A percentile compares a stretch with the other conserved stretches of the same genome.
Evolutionary conservation across 2,329 filamentous ascomycete genomes (phyloP).

Genomic region (Didymella keratinophila): DNA sequence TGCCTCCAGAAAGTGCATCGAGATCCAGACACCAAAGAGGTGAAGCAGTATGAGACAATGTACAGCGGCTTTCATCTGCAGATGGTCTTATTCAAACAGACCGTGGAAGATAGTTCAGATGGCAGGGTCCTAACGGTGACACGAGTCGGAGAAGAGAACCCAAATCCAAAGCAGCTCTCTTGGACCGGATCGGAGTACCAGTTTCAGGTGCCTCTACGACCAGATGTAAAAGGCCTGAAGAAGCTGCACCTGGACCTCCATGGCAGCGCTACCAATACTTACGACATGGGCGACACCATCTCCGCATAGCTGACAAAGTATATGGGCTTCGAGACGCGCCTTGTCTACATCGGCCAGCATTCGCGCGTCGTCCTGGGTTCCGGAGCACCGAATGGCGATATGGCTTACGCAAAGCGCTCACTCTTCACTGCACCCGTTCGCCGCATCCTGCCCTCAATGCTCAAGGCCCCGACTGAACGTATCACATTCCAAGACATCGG

Average conservation of each 20-base stretch:
- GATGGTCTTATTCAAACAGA: constrained; percentile 24
- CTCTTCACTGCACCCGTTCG: constrained; percentile 44
- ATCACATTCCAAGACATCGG: constrained; percentile 31
- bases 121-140: constrained; percentile 14
- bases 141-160: constrained; percentile 18
- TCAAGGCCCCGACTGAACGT: constrained; percentile 48
- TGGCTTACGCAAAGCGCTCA: constrained; percentile 18
- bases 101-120: constrained; percentile 9
- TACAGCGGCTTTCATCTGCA: constrained; percentile 27
- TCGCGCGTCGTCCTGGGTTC: constrained; percentile 69
- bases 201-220: constrained; percentile 60
- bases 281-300: constrained; percentile 66
- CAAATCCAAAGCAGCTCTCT: constrained; percentile 7
- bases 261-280: constrained; percentile 64
- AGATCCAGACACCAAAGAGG: constrained; percentile 19
- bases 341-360: constrained; percentile 71
- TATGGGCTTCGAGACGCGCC: constrained; percentile 53
- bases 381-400: constrained; percentile 54
- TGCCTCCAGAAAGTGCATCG: constrained; percentile 26
- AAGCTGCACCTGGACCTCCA: constrained; percentile 66
- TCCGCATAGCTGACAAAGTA: constrained; percentile 73
- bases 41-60: constrained; percentile 22
- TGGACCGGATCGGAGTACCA: constrained; percentile 21
- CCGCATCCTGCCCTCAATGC: constrained; percentile 41
- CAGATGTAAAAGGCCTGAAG: constrained; percentile 57